Conservation (phyloP, 1,284 basidiomycete species). For the Ceratobasidium sp. region DNA sequence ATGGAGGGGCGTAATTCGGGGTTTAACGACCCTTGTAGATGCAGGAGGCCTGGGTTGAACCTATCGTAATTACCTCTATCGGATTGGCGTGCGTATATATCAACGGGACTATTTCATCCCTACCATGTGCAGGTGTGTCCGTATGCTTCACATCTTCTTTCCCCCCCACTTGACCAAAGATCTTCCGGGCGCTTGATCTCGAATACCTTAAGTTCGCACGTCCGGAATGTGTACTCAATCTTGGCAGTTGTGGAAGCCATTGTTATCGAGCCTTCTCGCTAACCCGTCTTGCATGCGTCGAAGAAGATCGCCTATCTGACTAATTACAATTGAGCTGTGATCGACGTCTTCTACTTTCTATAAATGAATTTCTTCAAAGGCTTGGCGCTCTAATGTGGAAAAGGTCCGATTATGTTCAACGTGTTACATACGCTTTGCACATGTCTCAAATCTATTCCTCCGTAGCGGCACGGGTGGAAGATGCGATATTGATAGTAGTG, state of each 20-base stretch:
- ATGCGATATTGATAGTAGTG: no score
- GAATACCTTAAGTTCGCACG: background rate
- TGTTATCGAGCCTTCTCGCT: background rate
- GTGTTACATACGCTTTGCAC: no score
- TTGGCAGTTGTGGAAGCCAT: constrained; percentile 12
- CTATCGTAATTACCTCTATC: background rate
- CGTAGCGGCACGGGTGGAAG: no score
- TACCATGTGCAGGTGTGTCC: constrained; percentile 12
- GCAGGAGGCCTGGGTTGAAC: no score
- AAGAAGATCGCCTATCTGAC: background rate
- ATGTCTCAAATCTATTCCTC: no score
- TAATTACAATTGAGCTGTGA: no score
- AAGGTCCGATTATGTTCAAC: background rate
- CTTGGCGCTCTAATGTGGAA: background rate
- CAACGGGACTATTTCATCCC: background rate
- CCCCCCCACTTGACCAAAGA: background rate
- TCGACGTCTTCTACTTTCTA: background rate
- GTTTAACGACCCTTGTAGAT: no score
- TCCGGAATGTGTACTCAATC: background rate
- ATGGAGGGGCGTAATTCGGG: no score
- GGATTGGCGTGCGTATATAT: background rate
- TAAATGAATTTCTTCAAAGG: background rate
- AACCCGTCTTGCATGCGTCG: background rate
- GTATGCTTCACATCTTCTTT: background rate
- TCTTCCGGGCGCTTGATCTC: background rate